Evolutionary conservation across 1,139 yeast species (phyloP), one percentile per base, ranked within the genome.

Genomic region (Pichia sp.): DNA sequence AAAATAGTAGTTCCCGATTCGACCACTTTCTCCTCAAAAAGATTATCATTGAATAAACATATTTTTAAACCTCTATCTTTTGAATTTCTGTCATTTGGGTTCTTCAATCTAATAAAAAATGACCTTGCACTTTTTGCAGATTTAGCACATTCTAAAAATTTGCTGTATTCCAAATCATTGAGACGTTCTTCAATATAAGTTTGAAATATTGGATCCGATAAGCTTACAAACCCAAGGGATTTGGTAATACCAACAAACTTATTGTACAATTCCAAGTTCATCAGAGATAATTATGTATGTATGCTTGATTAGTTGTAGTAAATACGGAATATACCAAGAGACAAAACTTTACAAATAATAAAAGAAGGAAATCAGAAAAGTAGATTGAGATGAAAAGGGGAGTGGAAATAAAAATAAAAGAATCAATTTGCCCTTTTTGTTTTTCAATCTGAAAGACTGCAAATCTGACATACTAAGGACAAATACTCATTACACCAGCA

Each of bases 401-500:
- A n/a, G n/a, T n/a, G n/a, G n/a, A n/a, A n/a, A n/a, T n/a, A n/a
- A n/a, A n/a, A n/a, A n/a, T n/a, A n/a, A n/a, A n/a, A n/a, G n/a
- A n/a, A n/a, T n/a, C n/a, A n/a, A n/a, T n/a, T n/a, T n/a, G 26
- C 22, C 19, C 13, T n/a, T 27, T 27, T 30, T 10, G 8, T 23
- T 9, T 23, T 13, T 23, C 25, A n/a, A n/a, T n/a, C n/a, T n/a
- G 77, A 60, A 51, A 78, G 78, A 0, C 87, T 86, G 8, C 87
- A 84, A 38, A 80, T 61, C 54, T 82, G 89, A 19, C 82, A 80
- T 41, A 73, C 64, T 80, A 87, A 80, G 2, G 72, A 71, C 50
- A 80, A 64, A 71, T 78, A 82, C 55, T 82, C 91, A 54, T 80
- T 86, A 7, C 80, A 66, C 89, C 93, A 84, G 57, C 87, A 79